Conservation (phyloP, 2,329 filamentous ascomycete species). For the Thermothelomyces thermophilus region DNA sequence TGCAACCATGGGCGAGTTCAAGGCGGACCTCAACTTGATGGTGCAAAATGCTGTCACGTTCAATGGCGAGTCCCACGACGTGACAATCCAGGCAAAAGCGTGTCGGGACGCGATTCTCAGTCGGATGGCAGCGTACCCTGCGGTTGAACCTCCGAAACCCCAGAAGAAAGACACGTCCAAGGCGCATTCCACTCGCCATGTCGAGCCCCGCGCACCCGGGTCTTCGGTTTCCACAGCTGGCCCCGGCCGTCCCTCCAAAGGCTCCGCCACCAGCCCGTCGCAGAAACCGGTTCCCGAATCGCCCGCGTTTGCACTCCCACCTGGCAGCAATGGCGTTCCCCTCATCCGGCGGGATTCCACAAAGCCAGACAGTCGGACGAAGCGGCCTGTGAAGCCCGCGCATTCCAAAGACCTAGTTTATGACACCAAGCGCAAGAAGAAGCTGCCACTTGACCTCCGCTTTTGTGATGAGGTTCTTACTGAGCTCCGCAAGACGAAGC, state of each 20-base stretch:
- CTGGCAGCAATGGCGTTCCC: constrained; percentile 60
- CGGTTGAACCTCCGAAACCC: constrained; percentile 51
- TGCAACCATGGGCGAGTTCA: constrained; percentile 62
- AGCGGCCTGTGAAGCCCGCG: constrained; percentile 87
- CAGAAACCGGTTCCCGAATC: constrained; percentile 32
- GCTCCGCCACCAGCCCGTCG: constrained; percentile 25
- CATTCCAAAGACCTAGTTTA: constrained; percentile 91
- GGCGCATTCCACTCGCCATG: constrained; percentile 39
- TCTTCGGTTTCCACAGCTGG: constrained; percentile 18
- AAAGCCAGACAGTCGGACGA: constrained; percentile 71
- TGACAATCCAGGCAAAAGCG: constrained; percentile 52
- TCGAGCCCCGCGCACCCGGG: constrained; percentile 36
- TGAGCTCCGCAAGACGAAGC: constrained; percentile 69
- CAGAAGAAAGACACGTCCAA: constrained; percentile 53
- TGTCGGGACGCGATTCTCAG: constrained; percentile 52
- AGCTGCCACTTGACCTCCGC: constrained; percentile 77
- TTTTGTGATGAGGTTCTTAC: constrained; percentile 80
- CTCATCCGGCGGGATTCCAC: constrained; percentile 81
- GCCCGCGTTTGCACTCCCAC: constrained; percentile 62
- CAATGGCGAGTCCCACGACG: constrained; percentile 71
- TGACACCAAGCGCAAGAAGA: constrained; percentile 77
- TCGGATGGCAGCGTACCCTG: constrained; percentile 39
- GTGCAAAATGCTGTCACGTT: constrained; percentile 72
- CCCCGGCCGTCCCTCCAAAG: constrained; percentile 28
- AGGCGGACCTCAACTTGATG: constrained; percentile 68